Conservation (phyloP, 768 basidiomycete genomes). For the Boletus subparvulus region DNA sequence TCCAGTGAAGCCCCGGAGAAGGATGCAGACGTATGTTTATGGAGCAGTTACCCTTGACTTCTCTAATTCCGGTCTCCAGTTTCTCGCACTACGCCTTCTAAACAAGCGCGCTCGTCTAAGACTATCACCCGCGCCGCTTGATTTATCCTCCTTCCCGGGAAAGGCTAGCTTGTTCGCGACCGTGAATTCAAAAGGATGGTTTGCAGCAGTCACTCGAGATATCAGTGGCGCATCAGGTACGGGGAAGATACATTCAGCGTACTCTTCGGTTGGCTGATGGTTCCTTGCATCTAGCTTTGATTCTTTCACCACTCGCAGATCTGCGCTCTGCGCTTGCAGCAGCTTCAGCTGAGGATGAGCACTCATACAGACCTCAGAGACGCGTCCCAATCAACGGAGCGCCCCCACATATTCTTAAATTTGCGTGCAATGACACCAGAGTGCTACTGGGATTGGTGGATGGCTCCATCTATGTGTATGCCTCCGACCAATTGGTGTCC, state of each 20-base stretch:
- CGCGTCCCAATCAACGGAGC: slow-evolving; percentile 43
- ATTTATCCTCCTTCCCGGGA: slow-evolving; percentile 40
- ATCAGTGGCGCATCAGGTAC: slow-evolving; percentile 38
- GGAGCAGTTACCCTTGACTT: neutral
- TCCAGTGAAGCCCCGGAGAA: slow-evolving; percentile 29
- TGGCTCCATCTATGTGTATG: slow-evolving; percentile 61
- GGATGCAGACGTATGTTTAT: slow-evolving; percentile 30
- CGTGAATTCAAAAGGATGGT: slow-evolving; percentile 65
- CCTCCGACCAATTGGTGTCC: slow-evolving; percentile 52
- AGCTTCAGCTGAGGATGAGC: slow-evolving; percentile 39
- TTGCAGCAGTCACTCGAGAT: slow-evolving; percentile 55
- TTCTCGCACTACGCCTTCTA: slow-evolving; percentile 39
- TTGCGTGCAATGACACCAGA: slow-evolving; percentile 59
- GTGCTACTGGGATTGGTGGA: slow-evolving; percentile 58
- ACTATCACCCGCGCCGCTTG: slow-evolving; percentile 53
- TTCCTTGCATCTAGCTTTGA: slow-evolving; percentile 44
- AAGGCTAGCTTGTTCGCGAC: slow-evolving; percentile 57
- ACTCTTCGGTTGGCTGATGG: neutral
- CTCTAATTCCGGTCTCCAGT: slow-evolving; percentile 29
- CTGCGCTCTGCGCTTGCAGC: slow-evolving; percentile 53
- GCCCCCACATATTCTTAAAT: slow-evolving; percentile 53
- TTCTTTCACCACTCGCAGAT: slow-evolving; percentile 59
- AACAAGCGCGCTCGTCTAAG: slow-evolving; percentile 65
- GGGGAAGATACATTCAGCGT: slow-evolving; percentile 11
- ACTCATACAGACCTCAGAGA: slow-evolving; percentile 52